These are phyloP conservation scores for Puya raimondii DNA, from an alignment of 176 grass and related monocot genomes.

Conservation along the genomic window DNA sequence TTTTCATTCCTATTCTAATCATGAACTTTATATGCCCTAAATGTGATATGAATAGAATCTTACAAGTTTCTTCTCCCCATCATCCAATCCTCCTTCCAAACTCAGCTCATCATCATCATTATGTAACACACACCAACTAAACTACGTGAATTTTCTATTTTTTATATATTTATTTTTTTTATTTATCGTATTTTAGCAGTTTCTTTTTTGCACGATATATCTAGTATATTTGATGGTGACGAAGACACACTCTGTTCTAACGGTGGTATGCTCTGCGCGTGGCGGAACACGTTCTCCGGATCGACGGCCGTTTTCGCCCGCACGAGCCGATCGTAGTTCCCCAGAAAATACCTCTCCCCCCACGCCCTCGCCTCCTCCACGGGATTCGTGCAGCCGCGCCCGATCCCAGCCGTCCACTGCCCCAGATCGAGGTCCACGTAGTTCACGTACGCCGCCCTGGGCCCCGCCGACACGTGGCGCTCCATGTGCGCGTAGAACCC, in stretches of 20 bases:
- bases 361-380: slow-evolving; percentile 33
- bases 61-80: too few relatives aligned
- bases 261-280: slow-evolving; percentile 60
- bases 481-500: slow-evolving; percentile 20
- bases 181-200: not conserved
- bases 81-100: too few relatives aligned
- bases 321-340: slow-evolving; percentile 55
- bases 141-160: too few relatives aligned
- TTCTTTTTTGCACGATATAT: too few relatives aligned
- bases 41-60: too few relatives aligned
- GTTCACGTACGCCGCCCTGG: slow-evolving; percentile 57
- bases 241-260: not conserved
- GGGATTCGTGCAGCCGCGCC: not conserved
- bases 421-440: slow-evolving; percentile 81
- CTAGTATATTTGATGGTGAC: too few relatives aligned
- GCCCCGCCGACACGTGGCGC: slow-evolving; percentile 21
- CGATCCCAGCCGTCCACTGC: not conserved
- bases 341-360: slow-evolving; percentile 59
- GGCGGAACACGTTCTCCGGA: slow-evolving; percentile 51
- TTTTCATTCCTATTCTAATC: too few relatives aligned
- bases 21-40: too few relatives aligned
- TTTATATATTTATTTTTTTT: not conserved
- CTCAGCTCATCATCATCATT: too few relatives aligned
- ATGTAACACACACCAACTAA: too few relatives aligned
- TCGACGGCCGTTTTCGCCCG: slow-evolving; percentile 45